These are phyloP conservation scores for Trypanosoma caninum DNA, from an alignment of 208 protist genomes.

Conservation along the genomic window DNA sequence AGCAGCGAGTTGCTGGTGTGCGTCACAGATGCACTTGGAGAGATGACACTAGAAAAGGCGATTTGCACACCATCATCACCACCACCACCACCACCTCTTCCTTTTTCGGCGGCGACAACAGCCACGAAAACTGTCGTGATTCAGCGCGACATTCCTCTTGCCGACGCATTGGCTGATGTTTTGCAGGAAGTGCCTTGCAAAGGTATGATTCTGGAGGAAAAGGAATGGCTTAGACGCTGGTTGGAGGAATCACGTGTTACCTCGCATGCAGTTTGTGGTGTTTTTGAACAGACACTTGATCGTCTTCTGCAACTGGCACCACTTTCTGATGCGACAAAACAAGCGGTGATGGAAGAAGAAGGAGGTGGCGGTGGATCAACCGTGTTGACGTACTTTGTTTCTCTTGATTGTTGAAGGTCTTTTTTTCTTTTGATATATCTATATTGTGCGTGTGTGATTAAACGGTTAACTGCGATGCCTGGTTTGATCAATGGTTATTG, in stretches of 20 bases:
- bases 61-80: background rate
- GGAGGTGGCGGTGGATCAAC: background rate
- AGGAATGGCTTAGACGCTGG: slow-evolving; percentile 21
- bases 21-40: slow-evolving; percentile 27
- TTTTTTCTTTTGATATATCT: background rate
- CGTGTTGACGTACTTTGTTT: slow-evolving; percentile 11
- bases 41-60: slow-evolving; percentile 4
- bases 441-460: slow-evolving; percentile 10
- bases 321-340: background rate
- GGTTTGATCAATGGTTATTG: no score
- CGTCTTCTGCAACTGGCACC: slow-evolving; percentile 7
- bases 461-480: no score
- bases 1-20: slow-evolving; percentile 7
- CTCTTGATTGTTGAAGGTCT: background rate
- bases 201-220: background rate
- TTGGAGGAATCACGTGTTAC: slow-evolving; percentile 5
- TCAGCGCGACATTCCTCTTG: slow-evolving; percentile 3
- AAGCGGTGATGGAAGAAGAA: background rate
- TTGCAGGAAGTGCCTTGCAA: background rate
- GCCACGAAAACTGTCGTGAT: background rate
- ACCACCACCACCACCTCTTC: background rate
- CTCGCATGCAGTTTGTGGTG: background rate
- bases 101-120: background rate
- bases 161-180: background rate
- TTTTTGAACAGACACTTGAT: slow-evolving; percentile 20